These are phyloP conservation scores for Heteromeles arbutifolia DNA, from an alignment of 306 rosid genomes.

Conservation along the genomic window DNA sequence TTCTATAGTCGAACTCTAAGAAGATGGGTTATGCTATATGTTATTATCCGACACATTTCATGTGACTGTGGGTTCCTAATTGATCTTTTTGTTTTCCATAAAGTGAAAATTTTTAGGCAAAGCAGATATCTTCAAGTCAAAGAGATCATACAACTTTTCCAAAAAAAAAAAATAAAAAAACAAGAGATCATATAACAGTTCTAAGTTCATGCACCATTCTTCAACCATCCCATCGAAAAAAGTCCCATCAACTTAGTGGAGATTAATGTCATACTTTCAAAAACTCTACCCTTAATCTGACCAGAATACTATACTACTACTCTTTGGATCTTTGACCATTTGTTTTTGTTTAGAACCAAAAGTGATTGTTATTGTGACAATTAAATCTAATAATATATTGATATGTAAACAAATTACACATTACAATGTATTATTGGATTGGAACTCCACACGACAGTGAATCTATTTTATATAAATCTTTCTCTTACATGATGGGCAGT, in stretches of 20 bases:
- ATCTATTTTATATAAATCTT: too few relatives aligned
- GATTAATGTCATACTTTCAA: neutral
- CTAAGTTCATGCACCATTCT: constrained; percentile 51
- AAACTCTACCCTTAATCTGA: neutral
- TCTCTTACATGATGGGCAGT: constrained; percentile 60
- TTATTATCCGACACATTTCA: constrained; percentile 58
- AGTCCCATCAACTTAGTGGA: neutral
- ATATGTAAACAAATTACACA: too few relatives aligned
- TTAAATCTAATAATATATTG: too few relatives aligned
- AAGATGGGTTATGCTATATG: neutral
- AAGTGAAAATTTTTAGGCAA: constrained; percentile 24
- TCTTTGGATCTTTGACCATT: neutral
- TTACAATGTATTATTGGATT: too few relatives aligned
- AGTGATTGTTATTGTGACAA: fast-evolving
- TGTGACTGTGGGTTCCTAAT: constrained; percentile 60
- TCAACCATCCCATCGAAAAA: neutral
- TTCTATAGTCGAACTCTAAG: neutral
- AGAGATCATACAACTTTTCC: constrained; percentile 20
- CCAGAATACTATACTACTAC: neutral
- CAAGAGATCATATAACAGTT: constrained; percentile 12
- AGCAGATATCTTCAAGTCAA: constrained; percentile 27
- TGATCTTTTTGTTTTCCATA: constrained; percentile 21
- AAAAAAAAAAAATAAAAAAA: too few relatives aligned
- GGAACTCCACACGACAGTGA: fast-evolving
- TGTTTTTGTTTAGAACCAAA: neutral